Conservation (phyloP, 1,139 yeast genomes). For the Debaryomyces udenii region DNA sequence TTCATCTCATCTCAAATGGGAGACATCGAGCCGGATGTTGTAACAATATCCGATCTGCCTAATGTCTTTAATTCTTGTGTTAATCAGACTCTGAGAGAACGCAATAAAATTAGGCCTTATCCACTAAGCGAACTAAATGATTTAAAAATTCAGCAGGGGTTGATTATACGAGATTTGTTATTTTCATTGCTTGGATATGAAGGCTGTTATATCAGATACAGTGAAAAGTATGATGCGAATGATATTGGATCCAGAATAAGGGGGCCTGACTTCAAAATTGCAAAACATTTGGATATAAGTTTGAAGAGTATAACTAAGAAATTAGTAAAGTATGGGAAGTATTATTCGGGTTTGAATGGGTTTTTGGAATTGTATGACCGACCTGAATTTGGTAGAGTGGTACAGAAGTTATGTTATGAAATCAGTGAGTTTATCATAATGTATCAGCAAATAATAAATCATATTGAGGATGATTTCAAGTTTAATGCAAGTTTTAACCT, state of each 20-base stretch:
- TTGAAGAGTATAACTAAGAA: constrained; percentile 72
- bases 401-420: constrained; percentile 71
- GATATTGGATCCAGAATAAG: constrained; percentile 38
- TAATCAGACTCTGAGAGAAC: constrained; percentile 15
- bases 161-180: constrained; percentile 70
- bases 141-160: constrained; percentile 65
- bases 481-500: constrained; percentile 42
- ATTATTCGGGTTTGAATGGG: constrained; percentile 55
- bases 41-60: constrained; percentile 22
- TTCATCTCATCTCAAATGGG: constrained; percentile 17
- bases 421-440: constrained; percentile 51
- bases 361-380: constrained; percentile 62
- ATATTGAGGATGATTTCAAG: constrained; percentile 57
- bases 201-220: constrained; percentile 74
- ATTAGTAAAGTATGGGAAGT: constrained; percentile 63
- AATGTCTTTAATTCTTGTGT: constrained; percentile 24
- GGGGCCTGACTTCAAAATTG: constrained; percentile 79
- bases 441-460: constrained; percentile 53
- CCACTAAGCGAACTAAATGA: constrained; percentile 48
- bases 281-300: constrained; percentile 73
- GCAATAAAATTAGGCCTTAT: constrained; percentile 36
- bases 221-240: constrained; percentile 58
- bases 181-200: constrained; percentile 75
- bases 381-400: constrained; percentile 64
- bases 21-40: constrained; percentile 19